These are phyloP conservation scores for Delitschia confertaspora DNA, from an alignment of 495 filamentous ascomycete species.

Conservation along the genomic window DNA sequence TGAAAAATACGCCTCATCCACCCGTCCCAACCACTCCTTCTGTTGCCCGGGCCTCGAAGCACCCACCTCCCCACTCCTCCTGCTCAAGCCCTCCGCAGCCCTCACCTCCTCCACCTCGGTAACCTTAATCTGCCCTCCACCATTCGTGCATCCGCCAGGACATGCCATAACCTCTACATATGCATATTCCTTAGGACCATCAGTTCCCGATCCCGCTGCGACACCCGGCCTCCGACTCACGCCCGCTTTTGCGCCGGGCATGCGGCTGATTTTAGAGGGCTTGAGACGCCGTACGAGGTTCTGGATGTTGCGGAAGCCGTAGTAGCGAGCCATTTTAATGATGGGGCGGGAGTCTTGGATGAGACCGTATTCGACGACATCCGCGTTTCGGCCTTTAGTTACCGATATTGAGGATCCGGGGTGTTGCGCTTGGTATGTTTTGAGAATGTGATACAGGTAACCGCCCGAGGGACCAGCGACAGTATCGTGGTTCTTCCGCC, in stretches of 20 bases:
- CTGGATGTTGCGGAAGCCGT: conserved; percentile 96
- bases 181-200: conserved; percentile 50
- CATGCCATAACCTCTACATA: conserved; percentile 99
- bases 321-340: conserved; percentile 78
- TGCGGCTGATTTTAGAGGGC: conserved; percentile 60
- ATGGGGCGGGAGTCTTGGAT: conserved; percentile 42
- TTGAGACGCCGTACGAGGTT: conserved; percentile 87
- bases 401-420: conserved; percentile 59
- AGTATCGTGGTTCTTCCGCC: conserved; percentile 26
- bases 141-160: conserved; percentile 94
- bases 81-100: conserved; percentile 24
- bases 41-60: conserved; percentile 58
- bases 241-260: conserved; percentile 60
- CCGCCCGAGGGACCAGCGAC: conserved; percentile 73
- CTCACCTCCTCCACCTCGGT: conserved; percentile 51
- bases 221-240: conserved; percentile 37
- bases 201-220: conserved; percentile 33
- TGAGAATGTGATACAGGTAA: conserved; percentile 73
- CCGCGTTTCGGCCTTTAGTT: conserved; percentile 73
- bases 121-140: conserved; percentile 86
- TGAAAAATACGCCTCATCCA: conserved; percentile 94
- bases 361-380: conserved; percentile 77
- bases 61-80: conserved; percentile 32
- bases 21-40: conserved; percentile 72
- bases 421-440: conserved; percentile 57